These are phyloP conservation scores for Penicillium digitatum DNA, from an alignment of 2,329 filamentous ascomycete genomes.

Conservation along the genomic window DNA sequence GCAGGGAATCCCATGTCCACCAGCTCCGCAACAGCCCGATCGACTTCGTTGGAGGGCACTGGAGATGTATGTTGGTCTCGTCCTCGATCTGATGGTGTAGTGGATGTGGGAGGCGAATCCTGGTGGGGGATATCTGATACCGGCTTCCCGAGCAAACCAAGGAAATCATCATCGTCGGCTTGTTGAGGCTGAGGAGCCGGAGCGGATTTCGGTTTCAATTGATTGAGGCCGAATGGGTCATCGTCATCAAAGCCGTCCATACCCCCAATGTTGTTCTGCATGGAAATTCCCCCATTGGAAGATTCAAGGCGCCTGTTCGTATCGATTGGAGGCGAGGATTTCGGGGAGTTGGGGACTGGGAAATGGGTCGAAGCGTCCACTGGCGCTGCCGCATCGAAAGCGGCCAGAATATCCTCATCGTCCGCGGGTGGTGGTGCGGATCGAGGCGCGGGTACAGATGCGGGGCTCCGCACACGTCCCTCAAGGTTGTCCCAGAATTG, in stretches of 20 bases:
- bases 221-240: constrained; percentile 78
- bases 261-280: constrained; percentile 23
- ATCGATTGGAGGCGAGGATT: constrained; percentile 28
- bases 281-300: constrained; percentile 15
- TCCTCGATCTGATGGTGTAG: constrained; percentile 9
- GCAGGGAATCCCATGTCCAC: constrained; percentile 92
- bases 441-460: constrained; percentile 47
- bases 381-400: constrained; percentile 57
- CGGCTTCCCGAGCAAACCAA: constrained; percentile 58
- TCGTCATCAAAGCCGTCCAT: constrained; percentile 59
- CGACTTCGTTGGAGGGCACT: constrained; percentile 53
- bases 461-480: constrained; percentile 45
- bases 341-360: constrained; percentile 43
- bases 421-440: constrained; percentile 46
- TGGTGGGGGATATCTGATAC: constrained; percentile 49
- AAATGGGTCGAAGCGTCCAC: constrained; percentile 60
- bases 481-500: constrained; percentile 74
- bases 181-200: constrained; percentile 46
- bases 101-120: constrained; percentile 25
- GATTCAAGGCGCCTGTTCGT: constrained; percentile 10
- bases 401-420: constrained; percentile 59
- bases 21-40: constrained; percentile 78
- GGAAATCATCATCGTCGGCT: constrained; percentile 59
- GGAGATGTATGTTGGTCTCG: constrained; percentile 19
- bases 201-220: constrained; percentile 55